phyloP scores from a whole-genome alignment of 2,329 filamentous ascomycete species.

The Arthrinium phaeospermum region DNA sequence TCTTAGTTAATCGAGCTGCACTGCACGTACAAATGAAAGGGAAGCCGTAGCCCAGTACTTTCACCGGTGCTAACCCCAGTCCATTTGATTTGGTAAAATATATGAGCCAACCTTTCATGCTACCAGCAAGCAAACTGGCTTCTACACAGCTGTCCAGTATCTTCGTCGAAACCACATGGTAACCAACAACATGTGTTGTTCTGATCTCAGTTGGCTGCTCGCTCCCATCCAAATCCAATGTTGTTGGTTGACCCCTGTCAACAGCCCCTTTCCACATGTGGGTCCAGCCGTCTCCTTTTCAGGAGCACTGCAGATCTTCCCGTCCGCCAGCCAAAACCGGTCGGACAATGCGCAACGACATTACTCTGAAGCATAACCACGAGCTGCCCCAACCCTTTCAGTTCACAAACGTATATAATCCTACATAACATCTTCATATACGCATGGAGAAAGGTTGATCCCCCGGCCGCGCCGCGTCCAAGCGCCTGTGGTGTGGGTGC shows the following conservation, averaged over 20 bases:
- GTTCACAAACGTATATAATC: background rate
- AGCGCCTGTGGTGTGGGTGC: background rate
- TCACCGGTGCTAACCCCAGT: too few species aligned
- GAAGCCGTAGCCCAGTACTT: too few species aligned
- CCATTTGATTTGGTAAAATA: background rate
- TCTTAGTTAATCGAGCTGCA: too few species aligned
- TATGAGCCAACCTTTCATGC: background rate
- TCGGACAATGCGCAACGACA: background rate
- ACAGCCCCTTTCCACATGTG: background rate
- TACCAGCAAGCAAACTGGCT: background rate
- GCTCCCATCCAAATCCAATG: background rate
- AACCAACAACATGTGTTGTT: background rate
- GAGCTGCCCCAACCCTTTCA: background rate
- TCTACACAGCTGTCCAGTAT: too few species aligned
- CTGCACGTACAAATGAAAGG: too few species aligned
- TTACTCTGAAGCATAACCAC: background rate
- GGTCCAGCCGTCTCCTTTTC: background rate
- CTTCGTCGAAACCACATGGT: too few species aligned
- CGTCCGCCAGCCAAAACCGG: background rate
- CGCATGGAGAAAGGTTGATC: background rate
- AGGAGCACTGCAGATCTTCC: background rate
- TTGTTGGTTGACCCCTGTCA: background rate
- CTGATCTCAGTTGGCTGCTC: background rate
- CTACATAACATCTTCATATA: background rate
- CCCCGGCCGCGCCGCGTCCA: background rate